phyloP scores from a whole-genome alignment of 164 flowering plant species.

The Pachysandra terminalis region DNA sequence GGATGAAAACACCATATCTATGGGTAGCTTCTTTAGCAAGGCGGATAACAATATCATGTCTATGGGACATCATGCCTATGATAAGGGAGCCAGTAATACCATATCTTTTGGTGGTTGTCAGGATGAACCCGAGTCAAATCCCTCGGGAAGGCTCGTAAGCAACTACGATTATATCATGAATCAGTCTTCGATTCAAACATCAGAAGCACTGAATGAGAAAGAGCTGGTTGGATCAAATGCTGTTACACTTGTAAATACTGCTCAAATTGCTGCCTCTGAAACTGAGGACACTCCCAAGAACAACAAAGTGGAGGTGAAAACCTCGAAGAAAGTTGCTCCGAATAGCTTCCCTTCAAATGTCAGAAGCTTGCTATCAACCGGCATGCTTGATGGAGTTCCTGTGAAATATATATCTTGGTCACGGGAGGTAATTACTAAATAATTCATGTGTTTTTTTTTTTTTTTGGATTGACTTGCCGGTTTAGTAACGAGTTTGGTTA shows the following conservation, averaged over 20 bases:
- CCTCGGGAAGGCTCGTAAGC: constrained; percentile 28
- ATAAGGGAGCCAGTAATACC: constrained; percentile 12
- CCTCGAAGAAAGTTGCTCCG: constrained; percentile 44
- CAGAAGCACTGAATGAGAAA: constrained; percentile 24
- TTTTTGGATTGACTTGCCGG: background rate
- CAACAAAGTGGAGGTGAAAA: constrained; percentile 41
- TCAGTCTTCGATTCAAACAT: constrained; percentile 31
- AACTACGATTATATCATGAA: constrained; percentile 30
- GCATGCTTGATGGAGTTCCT: constrained; percentile 74
- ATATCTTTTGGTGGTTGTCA: constrained; percentile 26
- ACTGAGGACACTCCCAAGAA: constrained; percentile 25
- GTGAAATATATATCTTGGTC: constrained; percentile 62
- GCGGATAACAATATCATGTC: constrained; percentile 21
- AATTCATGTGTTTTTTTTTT: background rate
- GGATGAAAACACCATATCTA: constrained; percentile 11
- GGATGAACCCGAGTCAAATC: constrained; percentile 8
- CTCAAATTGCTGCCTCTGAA: constrained; percentile 20
- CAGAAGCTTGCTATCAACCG: constrained; percentile 62
- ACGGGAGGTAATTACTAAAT: constrained; percentile 43
- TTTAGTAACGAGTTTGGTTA: background rate
- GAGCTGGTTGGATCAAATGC: constrained; percentile 24
- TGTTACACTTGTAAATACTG: constrained; percentile 3
- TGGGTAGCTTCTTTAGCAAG: constrained; percentile 21
- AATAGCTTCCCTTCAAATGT: constrained; percentile 70
- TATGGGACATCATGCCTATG: constrained; percentile 17